Conservation (phyloP, 2,329 filamentous ascomycete species). For the Cryoendolithus antarcticus region DNA sequence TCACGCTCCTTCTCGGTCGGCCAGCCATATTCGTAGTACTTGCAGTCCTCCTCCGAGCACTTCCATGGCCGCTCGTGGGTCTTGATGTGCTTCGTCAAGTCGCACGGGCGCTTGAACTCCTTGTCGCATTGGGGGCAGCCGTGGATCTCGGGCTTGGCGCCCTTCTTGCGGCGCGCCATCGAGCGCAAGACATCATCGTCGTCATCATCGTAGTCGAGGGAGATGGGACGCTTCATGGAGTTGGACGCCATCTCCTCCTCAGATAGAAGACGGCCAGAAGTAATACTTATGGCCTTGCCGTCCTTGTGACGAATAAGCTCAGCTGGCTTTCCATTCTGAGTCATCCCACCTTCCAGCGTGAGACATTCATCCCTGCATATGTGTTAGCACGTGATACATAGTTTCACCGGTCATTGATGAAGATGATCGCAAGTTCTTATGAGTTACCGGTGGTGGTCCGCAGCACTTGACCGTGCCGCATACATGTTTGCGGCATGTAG, state of each 20-base stretch:
- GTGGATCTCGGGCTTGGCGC: slow-evolving; percentile 41
- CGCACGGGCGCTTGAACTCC: slow-evolving; percentile 92
- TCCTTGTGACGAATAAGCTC: slow-evolving; percentile 75
- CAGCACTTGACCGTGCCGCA: no score
- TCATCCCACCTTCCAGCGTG: slow-evolving; percentile 67
- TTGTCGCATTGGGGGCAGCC: slow-evolving; percentile 69
- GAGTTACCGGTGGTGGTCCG: no score
- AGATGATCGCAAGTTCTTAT: no score
- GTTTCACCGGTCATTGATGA: background rate
- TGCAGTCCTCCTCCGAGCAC: slow-evolving; percentile 70
- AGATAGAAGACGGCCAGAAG: slow-evolving; percentile 24
- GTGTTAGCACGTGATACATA: slow-evolving; percentile 10
- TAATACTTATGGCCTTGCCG: slow-evolving; percentile 67
- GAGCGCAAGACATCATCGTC: slow-evolving; percentile 77
- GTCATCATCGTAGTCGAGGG: slow-evolving; percentile 54
- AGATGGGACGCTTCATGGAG: slow-evolving; percentile 39
- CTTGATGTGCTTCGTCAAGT: slow-evolving; percentile 96
- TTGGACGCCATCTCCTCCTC: slow-evolving; percentile 51
- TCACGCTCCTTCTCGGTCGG: slow-evolving; percentile 97
- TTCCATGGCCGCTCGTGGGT: slow-evolving; percentile 96
- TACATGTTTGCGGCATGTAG: no score
- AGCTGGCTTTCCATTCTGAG: slow-evolving; percentile 67
- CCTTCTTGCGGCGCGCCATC: slow-evolving; percentile 94
- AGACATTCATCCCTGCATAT: slow-evolving; percentile 53
- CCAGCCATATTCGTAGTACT: slow-evolving; percentile 82